phyloP scores from a whole-genome alignment of 2,329 filamentous ascomycete genomes.

The Fusarium albidum region DNA sequence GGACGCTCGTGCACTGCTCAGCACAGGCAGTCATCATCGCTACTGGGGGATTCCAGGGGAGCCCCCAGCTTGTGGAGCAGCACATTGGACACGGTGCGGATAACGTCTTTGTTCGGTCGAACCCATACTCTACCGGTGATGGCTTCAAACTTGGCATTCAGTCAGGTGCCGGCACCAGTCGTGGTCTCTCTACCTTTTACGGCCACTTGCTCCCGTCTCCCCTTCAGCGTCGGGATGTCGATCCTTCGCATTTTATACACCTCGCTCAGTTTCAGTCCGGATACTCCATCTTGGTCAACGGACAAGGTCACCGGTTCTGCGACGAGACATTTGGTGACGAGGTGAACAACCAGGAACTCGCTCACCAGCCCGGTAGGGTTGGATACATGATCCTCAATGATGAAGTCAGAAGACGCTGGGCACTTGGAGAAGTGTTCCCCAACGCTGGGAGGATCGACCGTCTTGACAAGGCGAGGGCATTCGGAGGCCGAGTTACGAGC shows the following conservation, averaged over 20 bases:
- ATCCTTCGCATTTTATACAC: constrained; percentile 24
- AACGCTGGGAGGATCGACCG: constrained; percentile 25
- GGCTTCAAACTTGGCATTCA: constrained; percentile 18
- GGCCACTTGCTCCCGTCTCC: constrained; percentile 22
- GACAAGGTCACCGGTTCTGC: constrained; percentile 16
- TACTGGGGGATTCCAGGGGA: constrained; percentile 25
- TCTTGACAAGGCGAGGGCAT: constrained; percentile 22
- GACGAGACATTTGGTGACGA: constrained; percentile 26
- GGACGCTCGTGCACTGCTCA: constrained; percentile 6
- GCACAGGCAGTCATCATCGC: constrained; percentile 21
- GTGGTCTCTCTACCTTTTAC: constrained; percentile 22
- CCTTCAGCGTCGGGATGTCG: constrained; percentile 10
- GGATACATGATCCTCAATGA: constrained; percentile 27
- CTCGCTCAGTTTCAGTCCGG: constrained; percentile 26
- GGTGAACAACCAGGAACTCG: constrained; percentile 26
- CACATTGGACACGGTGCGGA: constrained; percentile 18
- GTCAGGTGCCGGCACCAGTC: constrained; percentile 15
- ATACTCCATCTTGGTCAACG: constrained; percentile 19
- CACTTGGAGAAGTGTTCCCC: constrained; percentile 19
- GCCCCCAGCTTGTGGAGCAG: constrained; percentile 11
- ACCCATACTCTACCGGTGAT: constrained; percentile 21
- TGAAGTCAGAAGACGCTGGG: constrained; percentile 15
- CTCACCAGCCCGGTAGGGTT: constrained; percentile 14
- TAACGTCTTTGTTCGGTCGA: constrained; percentile 23
- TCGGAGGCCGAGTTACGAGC: constrained; percentile 21